phyloP scores from a whole-genome alignment of 352 stramenopile genomes.

The Phytopythium boreale region DNA sequence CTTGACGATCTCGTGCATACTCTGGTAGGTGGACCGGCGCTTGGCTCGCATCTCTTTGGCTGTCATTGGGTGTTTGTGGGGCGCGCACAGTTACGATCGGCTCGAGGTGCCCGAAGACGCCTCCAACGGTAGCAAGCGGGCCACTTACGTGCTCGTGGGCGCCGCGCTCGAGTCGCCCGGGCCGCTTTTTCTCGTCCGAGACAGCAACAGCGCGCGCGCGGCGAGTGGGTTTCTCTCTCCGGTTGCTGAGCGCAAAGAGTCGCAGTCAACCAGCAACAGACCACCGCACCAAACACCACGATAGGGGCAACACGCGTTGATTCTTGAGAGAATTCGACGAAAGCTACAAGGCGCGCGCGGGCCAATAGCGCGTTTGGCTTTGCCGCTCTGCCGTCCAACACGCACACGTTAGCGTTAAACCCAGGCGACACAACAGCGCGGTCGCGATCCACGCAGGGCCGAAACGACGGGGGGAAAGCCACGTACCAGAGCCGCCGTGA shows the following conservation, averaged over 20 bases:
- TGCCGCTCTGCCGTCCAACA: not conserved
- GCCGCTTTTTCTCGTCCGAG: not conserved
- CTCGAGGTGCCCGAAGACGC: not conserved
- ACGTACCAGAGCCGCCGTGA: not conserved
- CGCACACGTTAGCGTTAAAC: not conserved
- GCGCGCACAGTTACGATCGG: conserved; percentile 5
- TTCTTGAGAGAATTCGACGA: not conserved
- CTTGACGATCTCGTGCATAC: conserved; percentile 89
- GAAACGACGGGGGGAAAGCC: not conserved
- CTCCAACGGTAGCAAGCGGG: conserved; percentile 1
- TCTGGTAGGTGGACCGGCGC: conserved; percentile 76
- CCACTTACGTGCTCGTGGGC: conserved; percentile 4
- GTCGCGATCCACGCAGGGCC: not conserved
- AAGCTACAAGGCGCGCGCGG: not conserved
- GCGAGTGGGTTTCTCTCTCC: not conserved
- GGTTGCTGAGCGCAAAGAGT: not conserved
- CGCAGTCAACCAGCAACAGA: conserved; percentile 3
- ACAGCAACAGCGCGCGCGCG: not conserved
- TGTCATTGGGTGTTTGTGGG: conserved; percentile 38
- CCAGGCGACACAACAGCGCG: too few species aligned
- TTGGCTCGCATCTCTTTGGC: conserved; percentile 71
- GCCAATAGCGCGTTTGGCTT: not conserved
- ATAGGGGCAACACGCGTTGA: conserved; percentile 2
- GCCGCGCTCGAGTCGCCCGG: not conserved
- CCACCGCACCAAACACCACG: not conserved